Evolutionary conservation across 2,329 filamentous ascomycete species (phyloP), one percentile per base, ranked within the genome.

Genomic region (Calonectria pauciramosa): DNA sequence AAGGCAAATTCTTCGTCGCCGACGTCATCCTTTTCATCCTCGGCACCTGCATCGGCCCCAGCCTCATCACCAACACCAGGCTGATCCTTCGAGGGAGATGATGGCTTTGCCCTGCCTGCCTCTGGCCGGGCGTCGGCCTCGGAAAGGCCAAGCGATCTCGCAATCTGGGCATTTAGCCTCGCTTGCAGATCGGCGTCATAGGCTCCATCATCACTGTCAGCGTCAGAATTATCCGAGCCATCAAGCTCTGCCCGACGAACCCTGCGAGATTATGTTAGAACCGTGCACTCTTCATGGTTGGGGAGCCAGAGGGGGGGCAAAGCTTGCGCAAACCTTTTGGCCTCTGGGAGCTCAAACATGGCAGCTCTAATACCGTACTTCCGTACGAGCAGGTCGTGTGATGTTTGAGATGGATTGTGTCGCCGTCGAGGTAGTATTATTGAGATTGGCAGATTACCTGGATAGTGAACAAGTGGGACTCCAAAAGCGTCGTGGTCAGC

Each of bases 241-340:
- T 86, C 85, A 26, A 93, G 83, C 49, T 92, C 90, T 76, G 89
- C 86, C 70, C 91, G 87, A 36, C 91, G 88, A 69, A 93, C 88
- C 75, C 91, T 91, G 70, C 7, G 26, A 23, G 14, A 52, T 23
- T 32, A 13, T 20, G 36, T 80, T 63, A 80, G 74, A 41, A 70
- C 34, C 28, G 34, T 18, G 13, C 32, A 14, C 44, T 54, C n/a
- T 56, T 32, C 5, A 32, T 23, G 14, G 16, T n/a, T 56, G 14
- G 44, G n/a, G 13, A 28, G 28, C 5, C 18, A 9, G 32, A 49
- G 60, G 18, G n/a, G 30, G 14, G 38, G 44, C 41, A 60, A 32
- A 16, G 32, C 32, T 44, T 32, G 60, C 65, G 70, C 68, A 74
- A 63, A 84, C 83, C 83, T 82, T 72, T 85, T 85, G 41, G 82